These are phyloP conservation scores for Scenedesmus sp. DNA, from an alignment of 163 green algal genomes.

Conservation along the genomic window DNA sequence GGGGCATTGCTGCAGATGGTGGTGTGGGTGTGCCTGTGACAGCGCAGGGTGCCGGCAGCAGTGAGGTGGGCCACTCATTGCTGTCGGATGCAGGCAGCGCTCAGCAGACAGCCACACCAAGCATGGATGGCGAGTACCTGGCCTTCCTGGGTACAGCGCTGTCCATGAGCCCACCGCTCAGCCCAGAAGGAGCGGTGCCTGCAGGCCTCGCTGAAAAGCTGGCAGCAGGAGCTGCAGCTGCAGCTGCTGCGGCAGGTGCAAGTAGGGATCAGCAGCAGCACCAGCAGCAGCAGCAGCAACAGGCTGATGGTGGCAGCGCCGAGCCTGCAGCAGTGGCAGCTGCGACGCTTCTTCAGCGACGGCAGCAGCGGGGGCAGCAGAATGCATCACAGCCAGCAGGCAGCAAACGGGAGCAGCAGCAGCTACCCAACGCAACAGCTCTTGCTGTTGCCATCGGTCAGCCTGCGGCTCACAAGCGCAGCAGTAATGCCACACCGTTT, in stretches of 20 bases:
- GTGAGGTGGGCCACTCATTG: neutral
- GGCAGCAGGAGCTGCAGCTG: neutral
- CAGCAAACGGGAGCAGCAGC: neutral
- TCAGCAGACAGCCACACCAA: neutral
- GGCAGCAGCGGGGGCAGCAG: neutral
- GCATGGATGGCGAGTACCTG: constrained; percentile 15
- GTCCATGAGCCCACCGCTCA: constrained; percentile 20
- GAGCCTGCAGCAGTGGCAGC: neutral
- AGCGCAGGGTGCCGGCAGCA: neutral
- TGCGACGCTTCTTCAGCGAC: neutral
- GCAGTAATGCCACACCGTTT: neutral
- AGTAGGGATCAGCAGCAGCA: neutral
- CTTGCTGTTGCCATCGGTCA: neutral
- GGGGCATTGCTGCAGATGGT: neutral
- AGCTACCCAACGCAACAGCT: neutral
- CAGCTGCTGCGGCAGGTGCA: neutral
- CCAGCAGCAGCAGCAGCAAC: neutral
- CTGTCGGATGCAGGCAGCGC: neutral
- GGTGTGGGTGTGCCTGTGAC: neutral
- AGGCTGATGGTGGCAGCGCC: neutral
- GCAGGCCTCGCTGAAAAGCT: neutral
- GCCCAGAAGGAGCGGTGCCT: neutral
- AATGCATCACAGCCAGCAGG: neutral
- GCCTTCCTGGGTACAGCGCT: constrained; percentile 18
- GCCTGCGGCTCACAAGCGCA: neutral